A percentile compares a stretch with the other conserved stretches of the same genome.
Conservation (phyloP, 2,329 filamentous ascomycete genomes). For the Neospermospora avenae region DNA sequence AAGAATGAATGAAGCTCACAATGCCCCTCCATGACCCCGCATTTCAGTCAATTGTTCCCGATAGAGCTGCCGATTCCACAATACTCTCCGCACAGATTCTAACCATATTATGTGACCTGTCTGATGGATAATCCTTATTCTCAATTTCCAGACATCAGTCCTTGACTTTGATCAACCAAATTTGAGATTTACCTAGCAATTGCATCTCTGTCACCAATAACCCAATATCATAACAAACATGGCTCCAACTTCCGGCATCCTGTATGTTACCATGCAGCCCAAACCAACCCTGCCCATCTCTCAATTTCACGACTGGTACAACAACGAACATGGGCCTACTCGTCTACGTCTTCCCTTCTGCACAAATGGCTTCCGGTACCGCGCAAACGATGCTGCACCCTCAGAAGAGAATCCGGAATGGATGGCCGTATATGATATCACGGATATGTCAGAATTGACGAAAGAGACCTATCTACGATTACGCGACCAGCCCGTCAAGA, state of each 20-base stretch:
- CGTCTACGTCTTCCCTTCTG: slow-evolving; percentile 74
- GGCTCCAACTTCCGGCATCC: slow-evolving; percentile 54
- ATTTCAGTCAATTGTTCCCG: background rate
- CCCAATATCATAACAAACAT: slow-evolving; percentile 5
- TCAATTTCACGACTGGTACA: slow-evolving; percentile 90
- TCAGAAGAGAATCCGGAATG: slow-evolving; percentile 56
- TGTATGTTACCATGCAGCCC: slow-evolving; percentile 87
- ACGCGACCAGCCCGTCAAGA: slow-evolving; percentile 54
- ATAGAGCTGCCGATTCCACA: background rate
- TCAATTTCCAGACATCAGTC: background rate
- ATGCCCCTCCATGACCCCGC: slow-evolving; percentile 1
- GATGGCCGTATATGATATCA: slow-evolving; percentile 80
- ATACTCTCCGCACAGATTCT: background rate
- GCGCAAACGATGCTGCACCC: slow-evolving; percentile 52
- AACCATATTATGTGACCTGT: too few relatives aligned
- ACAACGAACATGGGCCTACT: slow-evolving; percentile 85
- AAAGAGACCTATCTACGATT: slow-evolving; percentile 67
- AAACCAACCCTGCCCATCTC: slow-evolving; percentile 55
- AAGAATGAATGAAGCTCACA: background rate
- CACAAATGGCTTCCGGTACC: slow-evolving; percentile 75
- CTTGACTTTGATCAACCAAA: too few relatives aligned
- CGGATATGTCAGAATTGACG: slow-evolving; percentile 67
- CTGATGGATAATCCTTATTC: background rate
- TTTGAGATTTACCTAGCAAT: too few relatives aligned
- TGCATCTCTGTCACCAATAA: too few relatives aligned